phyloP scores from a whole-genome alignment of 169 alveolate species.

The Babesia ovata region DNA sequence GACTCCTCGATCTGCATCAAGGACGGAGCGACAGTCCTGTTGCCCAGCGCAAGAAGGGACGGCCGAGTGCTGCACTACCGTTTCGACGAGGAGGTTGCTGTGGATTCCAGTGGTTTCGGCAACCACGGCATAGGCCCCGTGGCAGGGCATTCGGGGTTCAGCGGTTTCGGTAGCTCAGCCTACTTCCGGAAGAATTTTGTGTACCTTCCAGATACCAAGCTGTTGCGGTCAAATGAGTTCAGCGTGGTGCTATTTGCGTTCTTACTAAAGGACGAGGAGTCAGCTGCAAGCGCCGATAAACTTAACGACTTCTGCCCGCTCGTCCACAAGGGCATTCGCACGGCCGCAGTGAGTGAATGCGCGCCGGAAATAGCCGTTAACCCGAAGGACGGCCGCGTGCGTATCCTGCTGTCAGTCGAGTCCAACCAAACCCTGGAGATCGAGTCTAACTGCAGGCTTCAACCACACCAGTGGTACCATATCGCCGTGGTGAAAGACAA shows the following conservation, averaged over 20 bases:
- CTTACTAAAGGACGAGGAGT: slow-evolving; percentile 76
- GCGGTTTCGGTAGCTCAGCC: slow-evolving; percentile 85
- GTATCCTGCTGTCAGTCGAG: slow-evolving; percentile 67
- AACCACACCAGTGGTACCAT: slow-evolving; percentile 85
- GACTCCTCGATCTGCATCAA: slow-evolving; percentile 79
- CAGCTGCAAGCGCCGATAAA: slow-evolving; percentile 59
- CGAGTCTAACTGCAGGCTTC: slow-evolving; percentile 74
- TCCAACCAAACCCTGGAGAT: slow-evolving; percentile 66
- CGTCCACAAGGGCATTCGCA: slow-evolving; percentile 80
- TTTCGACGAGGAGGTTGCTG: slow-evolving; percentile 80
- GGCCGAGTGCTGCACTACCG: slow-evolving; percentile 79
- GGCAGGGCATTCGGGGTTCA: slow-evolving; percentile 85
- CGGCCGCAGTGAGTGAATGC: slow-evolving; percentile 78
- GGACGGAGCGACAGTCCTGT: slow-evolving; percentile 66
- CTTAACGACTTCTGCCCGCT: slow-evolving; percentile 77
- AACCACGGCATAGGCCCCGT: slow-evolving; percentile 83
- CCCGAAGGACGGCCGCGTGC: slow-evolving; percentile 82
- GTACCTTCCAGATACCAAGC: slow-evolving; percentile 71
- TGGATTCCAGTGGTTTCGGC: slow-evolving; percentile 83
- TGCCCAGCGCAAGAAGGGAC: slow-evolving; percentile 71
- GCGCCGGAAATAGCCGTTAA: slow-evolving; percentile 85
- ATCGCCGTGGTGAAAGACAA: slow-evolving; percentile 71
- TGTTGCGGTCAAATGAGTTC: slow-evolving; percentile 76
- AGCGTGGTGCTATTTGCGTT: slow-evolving; percentile 78
- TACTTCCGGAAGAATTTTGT: slow-evolving; percentile 82